Evolutionary conservation across 2,329 filamentous ascomycete species (phyloP).

Genomic region (Sporothrix brunneoviolacea): DNA sequence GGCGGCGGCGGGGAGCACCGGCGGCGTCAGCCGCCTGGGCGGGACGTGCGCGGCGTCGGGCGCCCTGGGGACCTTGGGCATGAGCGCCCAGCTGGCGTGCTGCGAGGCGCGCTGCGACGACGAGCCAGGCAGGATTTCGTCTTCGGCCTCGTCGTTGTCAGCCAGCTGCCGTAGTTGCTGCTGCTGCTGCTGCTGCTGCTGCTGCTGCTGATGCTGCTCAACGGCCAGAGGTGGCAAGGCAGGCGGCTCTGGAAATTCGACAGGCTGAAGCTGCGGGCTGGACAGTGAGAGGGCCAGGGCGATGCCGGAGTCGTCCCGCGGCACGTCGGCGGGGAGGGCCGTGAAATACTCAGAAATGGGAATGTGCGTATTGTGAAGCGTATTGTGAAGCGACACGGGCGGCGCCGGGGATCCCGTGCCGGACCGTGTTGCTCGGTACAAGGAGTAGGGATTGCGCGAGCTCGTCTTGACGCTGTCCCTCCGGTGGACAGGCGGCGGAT

Average conservation of each 20-base stretch:
- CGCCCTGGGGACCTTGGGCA: conserved; percentile 10
- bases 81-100: conserved; percentile 11
- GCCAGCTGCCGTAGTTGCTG: neutral
- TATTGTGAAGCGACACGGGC: conserved; percentile 11
- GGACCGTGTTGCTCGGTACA: conserved; percentile 2
- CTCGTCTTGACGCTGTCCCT: neutral
- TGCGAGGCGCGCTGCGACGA: neutral
- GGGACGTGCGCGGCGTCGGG: neutral
- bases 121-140: neutral
- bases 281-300: conserved; percentile 1
- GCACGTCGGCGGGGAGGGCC: neutral
- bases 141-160: neutral
- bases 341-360: conserved; percentile 7
- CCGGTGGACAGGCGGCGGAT: conserved; percentile 1
- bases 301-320: conserved; percentile 6
- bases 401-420: conserved; percentile 11
- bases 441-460: conserved; percentile 4
- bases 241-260: conserved; percentile 2
- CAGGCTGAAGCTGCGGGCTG: neutral
- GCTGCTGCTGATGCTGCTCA: neutral
- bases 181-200: neutral
- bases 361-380: neutral
- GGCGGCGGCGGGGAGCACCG: neutral
- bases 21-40: neutral
- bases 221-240: conserved; percentile 5